Evolutionary conservation across 805 yeast species (phyloP).

Genomic region (Candida berthetii): DNA sequence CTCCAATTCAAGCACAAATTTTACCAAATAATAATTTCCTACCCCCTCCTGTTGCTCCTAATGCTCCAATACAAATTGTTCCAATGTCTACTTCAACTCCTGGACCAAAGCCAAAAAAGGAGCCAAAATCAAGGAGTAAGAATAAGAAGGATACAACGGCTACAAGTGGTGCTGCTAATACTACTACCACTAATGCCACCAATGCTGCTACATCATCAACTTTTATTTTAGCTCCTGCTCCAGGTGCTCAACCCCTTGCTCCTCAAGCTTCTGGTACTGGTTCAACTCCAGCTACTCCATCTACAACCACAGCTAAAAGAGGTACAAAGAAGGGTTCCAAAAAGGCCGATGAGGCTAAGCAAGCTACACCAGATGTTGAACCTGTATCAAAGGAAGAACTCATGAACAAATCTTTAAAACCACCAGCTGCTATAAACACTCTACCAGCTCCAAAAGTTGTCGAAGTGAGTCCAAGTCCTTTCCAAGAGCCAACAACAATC

Average conservation of each 20-base stretch:
- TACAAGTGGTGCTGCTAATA: not conserved
- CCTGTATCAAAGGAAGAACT: slow-evolving; percentile 12
- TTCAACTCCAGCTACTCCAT: not conserved
- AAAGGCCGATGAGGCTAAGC: not conserved
- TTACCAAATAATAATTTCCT: not conserved
- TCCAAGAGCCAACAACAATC: slow-evolving; percentile 1
- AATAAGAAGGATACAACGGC: not conserved
- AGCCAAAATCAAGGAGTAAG: not conserved
- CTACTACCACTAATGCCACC: not conserved
- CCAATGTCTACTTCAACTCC: too few relatives aligned
- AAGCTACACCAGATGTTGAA: not conserved
- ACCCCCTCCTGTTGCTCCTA: too few relatives aligned
- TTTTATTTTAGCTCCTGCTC: not conserved
- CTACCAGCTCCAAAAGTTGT: slow-evolving; percentile 15
- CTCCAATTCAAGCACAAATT: not conserved
- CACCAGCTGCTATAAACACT: slow-evolving; percentile 11
- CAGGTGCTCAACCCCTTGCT: not conserved
- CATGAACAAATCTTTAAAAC: slow-evolving; percentile 14
- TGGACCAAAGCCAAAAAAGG: not conserved
- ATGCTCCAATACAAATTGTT: not conserved
- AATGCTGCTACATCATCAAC: not conserved
- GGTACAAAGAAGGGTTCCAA: not conserved
- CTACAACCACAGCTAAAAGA: not conserved
- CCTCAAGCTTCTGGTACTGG: not conserved
- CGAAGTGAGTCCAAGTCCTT: slow-evolving; percentile 4